Conservation (phyloP, 176 grass and related monocot species). For the Luzula sylvatica region DNA sequence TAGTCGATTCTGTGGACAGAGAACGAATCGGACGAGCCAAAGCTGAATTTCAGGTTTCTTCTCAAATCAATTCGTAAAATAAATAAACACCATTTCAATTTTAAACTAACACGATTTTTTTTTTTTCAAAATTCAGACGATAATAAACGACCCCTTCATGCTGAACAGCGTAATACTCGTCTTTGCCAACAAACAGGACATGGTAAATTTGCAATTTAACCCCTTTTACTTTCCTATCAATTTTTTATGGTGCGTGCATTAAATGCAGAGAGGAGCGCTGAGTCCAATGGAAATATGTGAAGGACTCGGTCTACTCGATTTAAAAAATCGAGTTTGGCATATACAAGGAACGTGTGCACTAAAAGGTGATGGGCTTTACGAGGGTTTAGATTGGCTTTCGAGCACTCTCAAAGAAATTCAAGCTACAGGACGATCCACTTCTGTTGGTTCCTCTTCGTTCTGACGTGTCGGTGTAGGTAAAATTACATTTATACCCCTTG, state of each 20-base stretch:
- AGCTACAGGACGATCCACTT: slow-evolving; percentile 47
- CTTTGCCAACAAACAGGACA: slow-evolving; percentile 93
- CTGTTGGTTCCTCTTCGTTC: slow-evolving; percentile 32
- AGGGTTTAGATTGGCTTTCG: slow-evolving; percentile 91
- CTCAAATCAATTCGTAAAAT: not conserved
- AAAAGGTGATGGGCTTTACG: slow-evolving; percentile 76
- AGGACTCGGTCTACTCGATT: slow-evolving; percentile 72
- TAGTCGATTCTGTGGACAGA: slow-evolving; percentile 80
- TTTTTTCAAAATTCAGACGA: slow-evolving; percentile 44
- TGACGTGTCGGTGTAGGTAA: slow-evolving; percentile 11
- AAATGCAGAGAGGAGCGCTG: slow-evolving; percentile 76
- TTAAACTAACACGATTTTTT: not conserved
- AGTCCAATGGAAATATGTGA: slow-evolving; percentile 88
- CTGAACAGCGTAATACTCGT: slow-evolving; percentile 67
- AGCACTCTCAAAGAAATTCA: slow-evolving; percentile 63
- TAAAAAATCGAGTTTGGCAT: slow-evolving; percentile 85
- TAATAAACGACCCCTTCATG: slow-evolving; percentile 94
- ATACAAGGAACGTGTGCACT: slow-evolving; percentile 83
- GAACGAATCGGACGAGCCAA: slow-evolving; percentile 76
- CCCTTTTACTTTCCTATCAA: not conserved
- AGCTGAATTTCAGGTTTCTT: slow-evolving; percentile 61
- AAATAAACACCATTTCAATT: not conserved
- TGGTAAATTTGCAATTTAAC: slow-evolving; percentile 33
- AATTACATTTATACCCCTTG: not conserved
- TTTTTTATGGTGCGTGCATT: not conserved